These are phyloP conservation scores for Gigaspora rosea DNA, from an alignment of 192 early-diverging fungal genomes.

Conservation along the genomic window DNA sequence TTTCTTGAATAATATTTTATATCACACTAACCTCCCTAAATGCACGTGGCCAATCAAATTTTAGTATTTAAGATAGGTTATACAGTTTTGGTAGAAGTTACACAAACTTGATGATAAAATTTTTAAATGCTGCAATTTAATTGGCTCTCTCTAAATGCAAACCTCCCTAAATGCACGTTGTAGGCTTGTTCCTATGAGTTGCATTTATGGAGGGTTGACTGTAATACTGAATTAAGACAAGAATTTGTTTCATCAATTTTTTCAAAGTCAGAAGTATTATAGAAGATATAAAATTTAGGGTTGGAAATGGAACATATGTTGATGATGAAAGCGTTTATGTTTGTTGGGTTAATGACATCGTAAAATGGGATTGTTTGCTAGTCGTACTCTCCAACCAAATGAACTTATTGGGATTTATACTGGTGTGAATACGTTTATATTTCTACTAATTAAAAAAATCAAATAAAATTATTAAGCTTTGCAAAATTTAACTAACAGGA, in stretches of 20 bases:
- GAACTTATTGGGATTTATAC: slow-evolving; percentile 20
- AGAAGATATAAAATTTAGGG: not conserved
- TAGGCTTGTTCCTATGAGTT: too few species aligned
- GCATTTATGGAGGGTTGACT: too few species aligned
- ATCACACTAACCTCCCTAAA: too few species aligned
- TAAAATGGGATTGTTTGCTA: slow-evolving; percentile 29
- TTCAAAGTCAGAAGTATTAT: not conserved
- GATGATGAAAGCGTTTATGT: slow-evolving; percentile 28
- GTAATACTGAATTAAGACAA: not conserved
- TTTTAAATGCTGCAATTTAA: too few species aligned
- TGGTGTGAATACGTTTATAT: not conserved
- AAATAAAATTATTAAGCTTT: not conserved
- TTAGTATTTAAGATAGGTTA: too few species aligned
- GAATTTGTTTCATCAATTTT: not conserved
- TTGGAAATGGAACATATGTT: slow-evolving; percentile 24
- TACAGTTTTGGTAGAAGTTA: too few species aligned
- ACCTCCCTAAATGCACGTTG: too few species aligned
- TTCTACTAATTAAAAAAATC: not conserved
- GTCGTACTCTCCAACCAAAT: not conserved
- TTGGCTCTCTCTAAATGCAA: too few species aligned
- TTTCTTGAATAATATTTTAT: too few species aligned
- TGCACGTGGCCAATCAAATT: too few species aligned
- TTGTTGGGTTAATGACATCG: slow-evolving; percentile 29
- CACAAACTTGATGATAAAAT: too few species aligned
- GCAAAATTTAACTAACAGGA: slow-evolving; percentile 8